Evolutionary conservation across 371 early-diverging fungal genomes (phyloP).

Genomic region (Homolaphlyctis polyrhiza): DNA sequence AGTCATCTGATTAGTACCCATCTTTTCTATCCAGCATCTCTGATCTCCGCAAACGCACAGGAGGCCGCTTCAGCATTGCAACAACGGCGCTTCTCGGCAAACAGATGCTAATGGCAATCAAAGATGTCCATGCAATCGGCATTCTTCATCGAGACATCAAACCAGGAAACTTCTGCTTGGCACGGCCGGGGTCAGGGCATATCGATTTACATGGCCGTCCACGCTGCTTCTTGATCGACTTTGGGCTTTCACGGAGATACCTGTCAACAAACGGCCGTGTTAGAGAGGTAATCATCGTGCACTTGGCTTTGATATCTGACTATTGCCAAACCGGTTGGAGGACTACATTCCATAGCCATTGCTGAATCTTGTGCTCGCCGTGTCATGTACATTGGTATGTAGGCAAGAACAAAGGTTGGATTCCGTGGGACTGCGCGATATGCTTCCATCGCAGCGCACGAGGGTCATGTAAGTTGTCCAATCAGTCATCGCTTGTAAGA

Average conservation of each 20-base stretch:
- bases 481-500: constrained; percentile 12
- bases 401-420: constrained; percentile 46
- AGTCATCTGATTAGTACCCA: background rate
- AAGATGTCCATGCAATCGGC: constrained; percentile 48
- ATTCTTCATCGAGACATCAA: constrained; percentile 68
- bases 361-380: too few species aligned
- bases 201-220: background rate
- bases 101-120: constrained; percentile 49
- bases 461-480: constrained; percentile 41
- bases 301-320: background rate
- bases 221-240: constrained; percentile 39
- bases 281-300: constrained; percentile 24
- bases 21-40: constrained; percentile 36
- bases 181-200: background rate
- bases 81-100: constrained; percentile 53
- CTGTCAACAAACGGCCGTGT: constrained; percentile 17
- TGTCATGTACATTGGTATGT: too few species aligned
- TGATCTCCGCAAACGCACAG: constrained; percentile 37
- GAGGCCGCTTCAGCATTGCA: constrained; percentile 39
- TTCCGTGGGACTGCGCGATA: constrained; percentile 69
- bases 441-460: constrained; percentile 59
- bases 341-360: too few species aligned
- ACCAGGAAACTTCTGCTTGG: constrained; percentile 58
- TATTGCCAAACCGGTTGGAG: too few species aligned
- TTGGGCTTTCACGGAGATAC: constrained; percentile 42